Conservation (phyloP, 495 filamentous ascomycete genomes). For the Neurospora sp. region DNA sequence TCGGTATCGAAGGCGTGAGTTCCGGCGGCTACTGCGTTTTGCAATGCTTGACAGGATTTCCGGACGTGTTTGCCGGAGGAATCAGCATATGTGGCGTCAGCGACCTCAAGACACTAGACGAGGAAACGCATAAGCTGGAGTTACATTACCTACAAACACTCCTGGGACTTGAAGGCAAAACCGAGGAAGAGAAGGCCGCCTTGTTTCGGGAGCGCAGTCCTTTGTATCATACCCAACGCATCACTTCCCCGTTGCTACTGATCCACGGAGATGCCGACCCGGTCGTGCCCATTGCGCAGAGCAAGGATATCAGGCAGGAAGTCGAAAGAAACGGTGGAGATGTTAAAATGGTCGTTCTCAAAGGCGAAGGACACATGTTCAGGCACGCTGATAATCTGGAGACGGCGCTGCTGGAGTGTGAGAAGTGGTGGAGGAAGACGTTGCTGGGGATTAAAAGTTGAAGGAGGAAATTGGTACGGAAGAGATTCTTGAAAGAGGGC, state of each 20-base stretch:
- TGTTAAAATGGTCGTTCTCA: conserved; percentile 34
- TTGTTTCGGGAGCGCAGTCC: conserved; percentile 32
- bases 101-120: conserved; percentile 30
- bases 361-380: conserved; percentile 40
- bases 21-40: conserved; percentile 41
- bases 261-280: conserved; percentile 38
- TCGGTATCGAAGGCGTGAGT: conserved; percentile 37
- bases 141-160: conserved; percentile 35
- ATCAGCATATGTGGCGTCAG: conserved; percentile 36
- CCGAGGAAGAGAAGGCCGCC: conserved; percentile 20
- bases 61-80: conserved; percentile 28
- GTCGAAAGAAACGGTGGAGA: conserved; percentile 28
- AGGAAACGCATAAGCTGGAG: conserved; percentile 44
- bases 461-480: background rate
- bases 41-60: conserved; percentile 24
- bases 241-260: conserved; percentile 35
- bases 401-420: conserved; percentile 19
- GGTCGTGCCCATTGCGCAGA: conserved; percentile 39
- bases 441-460: conserved; percentile 26
- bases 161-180: conserved; percentile 19
- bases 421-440: conserved; percentile 36
- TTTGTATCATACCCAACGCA: conserved; percentile 33
- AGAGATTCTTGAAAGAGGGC: background rate
- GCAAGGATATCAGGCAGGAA: conserved; percentile 29
- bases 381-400: conserved; percentile 15